Base-by-base conservation (phyloP, 495 filamentous ascomycete genomes). In the Zalerion maritima region DNA sequence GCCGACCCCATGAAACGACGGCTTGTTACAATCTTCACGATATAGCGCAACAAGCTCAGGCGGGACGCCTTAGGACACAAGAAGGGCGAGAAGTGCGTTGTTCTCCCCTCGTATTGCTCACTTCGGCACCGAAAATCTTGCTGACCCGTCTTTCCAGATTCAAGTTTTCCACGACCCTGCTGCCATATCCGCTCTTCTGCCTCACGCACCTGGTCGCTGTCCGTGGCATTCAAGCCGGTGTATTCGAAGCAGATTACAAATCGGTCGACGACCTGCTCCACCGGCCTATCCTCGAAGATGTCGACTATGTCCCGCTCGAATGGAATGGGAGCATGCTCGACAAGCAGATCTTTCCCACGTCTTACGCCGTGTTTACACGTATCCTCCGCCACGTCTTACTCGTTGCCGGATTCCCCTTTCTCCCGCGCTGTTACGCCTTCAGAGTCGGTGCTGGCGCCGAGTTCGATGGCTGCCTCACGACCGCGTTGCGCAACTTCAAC, bases 401-500 rank as follows among this genome's bases (percentile, higher is more conserved):
- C 23, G 16, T 37, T 18, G 27, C 32, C 23, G 35, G 35, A 18
- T 14, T 23, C 29, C 14, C 15, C n/a, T 31, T 22, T 14, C 8
- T 13, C 21, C 26, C 32, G 28, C 29, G 35, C 29, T 29, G 18
- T 31, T 37, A 37, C 32, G 14, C 35, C 23, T 25, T 37, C 29
- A 18, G 23, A 14, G 35, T 37, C 18, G 27, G 35, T 13, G 29
- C 35, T 37, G n/a, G 35, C 27, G 35, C 35, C 35, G 13, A 19
- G 10, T 28, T 37, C n/a, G 35, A 37, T 37, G 14, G 35, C 1
- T 28, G 28, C 9, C 17, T 37, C 14, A 28, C 28, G 29, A 37
- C 28, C 27, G 35, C 35, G 24, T 29, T 37, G 29, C 35, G 29
- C 28, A 37, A 37, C 35, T 37, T 31, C 11, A 13, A 31, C 16